Conservation (phyloP, 176 grass and related monocot species). For the Alopecurus myosuroides region DNA sequence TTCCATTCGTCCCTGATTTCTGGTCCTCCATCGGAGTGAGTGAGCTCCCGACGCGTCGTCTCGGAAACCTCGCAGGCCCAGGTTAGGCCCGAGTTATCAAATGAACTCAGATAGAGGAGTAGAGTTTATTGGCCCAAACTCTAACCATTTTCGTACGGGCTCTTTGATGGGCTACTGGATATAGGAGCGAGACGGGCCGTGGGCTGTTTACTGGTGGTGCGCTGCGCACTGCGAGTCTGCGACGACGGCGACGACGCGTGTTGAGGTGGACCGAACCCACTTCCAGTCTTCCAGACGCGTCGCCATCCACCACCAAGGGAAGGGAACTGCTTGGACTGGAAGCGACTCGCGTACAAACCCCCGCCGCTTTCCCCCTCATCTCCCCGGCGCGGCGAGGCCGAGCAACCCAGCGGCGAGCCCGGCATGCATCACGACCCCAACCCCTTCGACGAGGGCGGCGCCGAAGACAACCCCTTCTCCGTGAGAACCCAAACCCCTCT, state of each 20-base stretch:
- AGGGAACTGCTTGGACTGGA: constrained; percentile 23
- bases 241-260: constrained; percentile 13
- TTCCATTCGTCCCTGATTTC: constrained; percentile 20
- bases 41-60: neutral
- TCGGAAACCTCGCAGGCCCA: neutral
- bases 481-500: constrained; percentile 15
- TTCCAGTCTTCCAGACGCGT: neutral
- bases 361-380: neutral
- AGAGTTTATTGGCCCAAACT: neutral
- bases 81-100: neutral
- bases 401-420: constrained; percentile 8
- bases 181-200: neutral
- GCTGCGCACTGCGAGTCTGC: neutral
- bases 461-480: constrained; percentile 59
- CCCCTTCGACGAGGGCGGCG: constrained; percentile 71
- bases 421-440: constrained; percentile 74
- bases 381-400: neutral
- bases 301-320: constrained; percentile 4
- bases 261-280: neutral
- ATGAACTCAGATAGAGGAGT: neutral
- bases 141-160: neutral
- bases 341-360: constrained; percentile 33
- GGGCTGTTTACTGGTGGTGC: neutral
- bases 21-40: neutral
- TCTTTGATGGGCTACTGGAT: neutral